These are phyloP conservation scores for Colletotrichum lindemuthianum DNA, from an alignment of 2,329 filamentous ascomycete genomes.

Conservation along the genomic window DNA sequence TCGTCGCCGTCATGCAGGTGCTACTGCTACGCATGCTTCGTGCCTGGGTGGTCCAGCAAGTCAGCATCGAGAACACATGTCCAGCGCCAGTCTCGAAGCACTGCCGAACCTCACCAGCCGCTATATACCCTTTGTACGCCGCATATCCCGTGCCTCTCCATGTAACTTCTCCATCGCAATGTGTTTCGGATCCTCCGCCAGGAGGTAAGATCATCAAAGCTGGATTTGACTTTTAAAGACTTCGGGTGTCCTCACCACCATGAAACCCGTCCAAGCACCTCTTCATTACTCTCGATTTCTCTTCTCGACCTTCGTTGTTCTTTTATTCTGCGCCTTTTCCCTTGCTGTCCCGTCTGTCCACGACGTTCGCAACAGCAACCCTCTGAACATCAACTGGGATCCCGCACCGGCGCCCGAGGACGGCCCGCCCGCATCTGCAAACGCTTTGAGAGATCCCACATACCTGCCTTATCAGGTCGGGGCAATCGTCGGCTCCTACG, in stretches of 20 bases:
- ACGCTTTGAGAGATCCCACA: constrained; percentile 62
- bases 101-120: constrained; percentile 61
- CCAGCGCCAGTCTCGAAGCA: constrained; percentile 56
- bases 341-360: constrained; percentile 42
- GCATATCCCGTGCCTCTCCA: constrained; percentile 52
- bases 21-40: constrained; percentile 42
- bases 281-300: constrained; percentile 41
- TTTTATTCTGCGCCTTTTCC: constrained; percentile 44
- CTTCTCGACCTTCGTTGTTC: constrained; percentile 34
- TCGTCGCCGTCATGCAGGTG: constrained; percentile 50
- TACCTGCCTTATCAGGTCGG: constrained; percentile 85
- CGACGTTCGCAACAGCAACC: constrained; percentile 42
- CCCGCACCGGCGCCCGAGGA: constrained; percentile 69
- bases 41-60: constrained; percentile 50
- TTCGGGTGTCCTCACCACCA: constrained; percentile 49
- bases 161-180: constrained; percentile 58
- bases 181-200: constrained; percentile 62
- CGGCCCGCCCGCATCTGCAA: constrained; percentile 67
- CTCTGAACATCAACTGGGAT: constrained; percentile 61
- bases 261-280: constrained; percentile 48
- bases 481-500: constrained; percentile 85
- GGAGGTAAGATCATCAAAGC: constrained; percentile 52
- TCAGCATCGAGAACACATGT: constrained; percentile 52
- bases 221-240: constrained; percentile 41
- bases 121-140: constrained; percentile 66